Evolutionary conservation across 768 basidiomycete genomes (phyloP).

Genomic region (Hericium alpestre): DNA sequence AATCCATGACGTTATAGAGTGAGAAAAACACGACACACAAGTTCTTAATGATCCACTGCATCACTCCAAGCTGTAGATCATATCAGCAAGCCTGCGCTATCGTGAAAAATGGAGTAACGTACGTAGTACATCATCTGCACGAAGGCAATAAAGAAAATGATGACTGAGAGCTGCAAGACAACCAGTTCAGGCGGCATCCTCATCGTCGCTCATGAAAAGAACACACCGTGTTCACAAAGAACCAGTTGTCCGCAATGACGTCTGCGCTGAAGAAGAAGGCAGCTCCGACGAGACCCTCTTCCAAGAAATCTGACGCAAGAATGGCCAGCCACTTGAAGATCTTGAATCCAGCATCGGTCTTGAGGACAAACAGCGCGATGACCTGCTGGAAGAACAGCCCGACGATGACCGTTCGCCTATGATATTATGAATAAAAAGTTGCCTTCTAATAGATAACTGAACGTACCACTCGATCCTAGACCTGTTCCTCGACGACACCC

Average conservation of each 20-base stretch:
- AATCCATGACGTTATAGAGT: not conserved
- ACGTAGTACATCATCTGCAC: slow-evolving; percentile 83
- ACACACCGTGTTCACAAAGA: slow-evolving; percentile 69
- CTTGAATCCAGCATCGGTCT: slow-evolving; percentile 69
- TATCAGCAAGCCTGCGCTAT: not conserved
- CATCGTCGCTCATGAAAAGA: slow-evolving; percentile 2
- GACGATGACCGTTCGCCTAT: slow-evolving; percentile 77
- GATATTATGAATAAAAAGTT: not conserved
- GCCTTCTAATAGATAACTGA: not conserved
- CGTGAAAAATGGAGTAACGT: slow-evolving; percentile 6
- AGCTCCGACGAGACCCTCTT: slow-evolving; percentile 57
- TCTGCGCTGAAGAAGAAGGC: slow-evolving; percentile 74
- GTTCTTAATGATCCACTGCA: slow-evolving; percentile 87
- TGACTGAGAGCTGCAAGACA: slow-evolving; percentile 44
- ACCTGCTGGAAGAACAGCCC: slow-evolving; percentile 79
- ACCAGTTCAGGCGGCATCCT: not conserved
- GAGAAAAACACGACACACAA: slow-evolving; percentile 40
- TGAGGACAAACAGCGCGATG: slow-evolving; percentile 84
- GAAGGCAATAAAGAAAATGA: slow-evolving; percentile 92
- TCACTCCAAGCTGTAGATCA: slow-evolving; percentile 50
- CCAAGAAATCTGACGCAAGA: slow-evolving; percentile 72
- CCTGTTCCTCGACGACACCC: slow-evolving; percentile 51
- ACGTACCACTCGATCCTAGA: slow-evolving; percentile 58
- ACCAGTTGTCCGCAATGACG: slow-evolving; percentile 62
- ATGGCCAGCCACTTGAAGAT: slow-evolving; percentile 79